These are phyloP conservation scores for Eudorina sp. DNA, from an alignment of 139 green algal species.

Conservation along the genomic window DNA sequence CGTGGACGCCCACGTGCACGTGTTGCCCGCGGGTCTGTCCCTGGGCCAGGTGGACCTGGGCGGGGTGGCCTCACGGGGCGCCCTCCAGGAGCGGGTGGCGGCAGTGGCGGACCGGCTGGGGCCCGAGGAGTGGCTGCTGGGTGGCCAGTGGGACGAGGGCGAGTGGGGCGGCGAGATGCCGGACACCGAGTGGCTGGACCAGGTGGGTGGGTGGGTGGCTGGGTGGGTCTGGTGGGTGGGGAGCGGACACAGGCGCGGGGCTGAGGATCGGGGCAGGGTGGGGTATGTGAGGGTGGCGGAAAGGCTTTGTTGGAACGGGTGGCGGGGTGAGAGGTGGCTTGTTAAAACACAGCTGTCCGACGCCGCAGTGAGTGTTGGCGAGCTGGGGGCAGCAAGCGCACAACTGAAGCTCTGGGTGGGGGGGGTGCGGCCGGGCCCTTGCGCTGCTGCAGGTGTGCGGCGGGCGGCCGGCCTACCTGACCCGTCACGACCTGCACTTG, in stretches of 20 bases:
- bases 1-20: conserved; percentile 80
- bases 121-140: conserved; percentile 69
- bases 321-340: no score
- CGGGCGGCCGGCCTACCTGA: conserved; percentile 59
- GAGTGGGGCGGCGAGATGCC: conserved; percentile 68
- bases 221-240: no score
- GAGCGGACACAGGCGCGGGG: neutral
- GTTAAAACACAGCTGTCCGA: no score
- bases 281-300: no score
- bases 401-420: no score
- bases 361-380: no score
- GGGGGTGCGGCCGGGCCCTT: no score
- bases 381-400: no score
- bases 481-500: conserved; percentile 77
- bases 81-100: conserved; percentile 47
- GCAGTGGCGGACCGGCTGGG: neutral
- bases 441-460: conserved; percentile 19
- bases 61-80: conserved; percentile 22
- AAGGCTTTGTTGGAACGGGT: no score
- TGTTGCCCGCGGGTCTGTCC: conserved; percentile 70
- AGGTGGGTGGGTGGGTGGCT: conserved; percentile 18
- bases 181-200: conserved; percentile 35
- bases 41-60: conserved; percentile 67
- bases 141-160: conserved; percentile 70
- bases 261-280: no score